Percentiles rank a stretch among this genome's conserved stretches.
Conservation (phyloP, 768 basidiomycete genomes). For the Pleurotus tuber-regium region DNA sequence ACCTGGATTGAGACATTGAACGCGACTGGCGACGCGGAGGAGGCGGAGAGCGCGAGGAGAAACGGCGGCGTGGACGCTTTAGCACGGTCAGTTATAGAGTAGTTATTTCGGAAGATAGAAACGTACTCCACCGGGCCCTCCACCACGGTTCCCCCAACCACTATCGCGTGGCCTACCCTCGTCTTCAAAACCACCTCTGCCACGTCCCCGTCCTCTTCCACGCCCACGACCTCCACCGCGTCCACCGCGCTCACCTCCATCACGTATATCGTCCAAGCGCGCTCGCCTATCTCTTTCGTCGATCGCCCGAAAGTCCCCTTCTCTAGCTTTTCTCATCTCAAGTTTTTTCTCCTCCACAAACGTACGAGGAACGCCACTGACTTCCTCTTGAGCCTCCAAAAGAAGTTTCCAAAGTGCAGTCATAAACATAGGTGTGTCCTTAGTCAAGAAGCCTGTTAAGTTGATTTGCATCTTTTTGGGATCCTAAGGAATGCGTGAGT, state of each 20-base stretch:
- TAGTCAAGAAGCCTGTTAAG: conserved; percentile 88
- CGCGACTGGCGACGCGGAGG: conserved; percentile 46
- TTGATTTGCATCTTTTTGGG: conserved; percentile 96
- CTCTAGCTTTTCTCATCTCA: conserved; percentile 74
- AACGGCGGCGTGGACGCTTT: conserved; percentile 45
- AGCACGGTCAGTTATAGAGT: conserved; percentile 8
- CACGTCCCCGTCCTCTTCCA: conserved; percentile 43
- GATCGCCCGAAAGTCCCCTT: conserved; percentile 60
- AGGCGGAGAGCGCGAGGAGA: conserved; percentile 47
- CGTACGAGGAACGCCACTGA: conserved; percentile 85
- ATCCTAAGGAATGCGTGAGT: conserved; percentile 45
- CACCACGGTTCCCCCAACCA: conserved; percentile 64
- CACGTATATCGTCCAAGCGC: conserved; percentile 67
- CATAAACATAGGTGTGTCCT: conserved; percentile 88
- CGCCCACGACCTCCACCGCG: conserved; percentile 60
- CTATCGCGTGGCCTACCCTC: conserved; percentile 45
- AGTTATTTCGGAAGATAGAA: background rate
- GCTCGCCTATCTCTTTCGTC: conserved; percentile 70
- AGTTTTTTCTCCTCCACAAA: conserved; percentile 92
- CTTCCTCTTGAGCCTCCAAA: conserved; percentile 88
- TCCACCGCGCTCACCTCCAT: conserved; percentile 43
- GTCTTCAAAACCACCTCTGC: conserved; percentile 44
- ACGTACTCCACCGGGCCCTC: conserved; percentile 30
- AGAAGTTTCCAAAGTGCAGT: conserved; percentile 82
- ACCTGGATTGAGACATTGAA: conserved; percentile 26